Base-by-base conservation (phyloP, 2,329 filamentous ascomycete species). In the Penicillium sclerotigenum region DNA sequence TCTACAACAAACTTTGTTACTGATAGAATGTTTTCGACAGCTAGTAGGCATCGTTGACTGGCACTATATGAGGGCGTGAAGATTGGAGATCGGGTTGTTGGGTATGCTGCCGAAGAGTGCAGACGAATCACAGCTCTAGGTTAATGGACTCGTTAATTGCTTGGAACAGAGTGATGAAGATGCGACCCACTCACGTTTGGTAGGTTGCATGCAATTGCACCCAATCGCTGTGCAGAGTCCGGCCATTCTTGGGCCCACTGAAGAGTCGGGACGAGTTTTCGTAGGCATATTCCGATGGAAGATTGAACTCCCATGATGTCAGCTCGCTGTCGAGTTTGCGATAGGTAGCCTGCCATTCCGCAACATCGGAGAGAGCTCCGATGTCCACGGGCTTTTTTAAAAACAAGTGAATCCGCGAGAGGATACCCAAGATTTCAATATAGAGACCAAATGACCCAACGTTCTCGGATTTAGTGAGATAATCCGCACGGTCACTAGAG, bases 191-290 rank as follows among this genome's bases (percentile, higher is more conserved):
- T 78, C 71, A 84, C 80, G 91, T 95, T 72, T 95, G 90, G 68
- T 92, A 96, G 0, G 91, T 91, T 5, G 90, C 88, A 70, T 96
- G 92, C 29, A 96, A 80, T 87, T 96, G 96, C 48, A 96, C 86
- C 88, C 91, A 91, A 50, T 87, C 88, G 70, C 89, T 91, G 68
- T 89, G 91, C 46, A 91, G 78, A 40, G 82, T 82, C 71, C 89
- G 90, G 65, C 82, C 84, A 48, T 81, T 83, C 6, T 84, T 84
- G 0, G 85, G 70, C 11, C 72, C 82, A 59, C 87, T 86, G 68
- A 92, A 91, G 1, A 95, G 76, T 59, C 90, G 88, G 45, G 87
- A 84, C 77, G 92, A 89, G 72, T 94, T 93, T 37, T 73, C 73
- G 48, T 73, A 73, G 24, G 89, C 87, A 73, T 93, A 95, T 65